Percentiles rank a stretch among this genome's conserved stretches.
Evolutionary conservation across 768 basidiomycete genomes (phyloP).

Genomic region (Suillus clintonianus): DNA sequence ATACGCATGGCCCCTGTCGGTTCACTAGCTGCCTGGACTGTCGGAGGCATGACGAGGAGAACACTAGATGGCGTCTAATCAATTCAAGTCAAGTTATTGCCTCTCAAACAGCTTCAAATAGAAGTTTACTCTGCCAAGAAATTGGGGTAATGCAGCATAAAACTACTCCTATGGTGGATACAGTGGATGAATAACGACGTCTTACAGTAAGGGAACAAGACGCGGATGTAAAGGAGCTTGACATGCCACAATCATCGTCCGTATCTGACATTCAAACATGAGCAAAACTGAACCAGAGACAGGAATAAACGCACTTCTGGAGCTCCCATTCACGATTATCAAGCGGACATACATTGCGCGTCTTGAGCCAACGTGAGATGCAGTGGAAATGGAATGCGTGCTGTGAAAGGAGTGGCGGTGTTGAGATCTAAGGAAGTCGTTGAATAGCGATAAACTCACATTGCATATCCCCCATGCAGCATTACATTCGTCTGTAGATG

Average conservation of each 20-base stretch:
- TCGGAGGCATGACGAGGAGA: neutral
- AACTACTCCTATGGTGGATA: neutral
- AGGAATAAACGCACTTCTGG: constrained; percentile 71
- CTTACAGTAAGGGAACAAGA: neutral
- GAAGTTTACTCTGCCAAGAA: neutral
- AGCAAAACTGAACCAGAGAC: neutral
- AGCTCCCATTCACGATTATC: constrained; percentile 98
- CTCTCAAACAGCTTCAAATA: neutral
- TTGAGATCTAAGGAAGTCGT: neutral
- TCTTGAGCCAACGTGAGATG: constrained; percentile 99
- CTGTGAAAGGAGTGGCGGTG: constrained; percentile 37
- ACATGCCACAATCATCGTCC: neutral
- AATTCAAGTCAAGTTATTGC: neutral
- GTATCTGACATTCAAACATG: neutral
- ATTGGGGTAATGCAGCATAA: neutral
- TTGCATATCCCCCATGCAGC: constrained; percentile 99
- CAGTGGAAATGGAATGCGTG: constrained; percentile 99
- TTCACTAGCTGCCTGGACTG: neutral
- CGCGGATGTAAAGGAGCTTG: neutral
- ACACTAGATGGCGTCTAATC: neutral
- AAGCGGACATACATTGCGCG: constrained; percentile 90
- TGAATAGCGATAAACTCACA: constrained; percentile 39
- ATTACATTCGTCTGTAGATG: constrained; percentile 95
- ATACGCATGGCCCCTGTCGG: neutral
- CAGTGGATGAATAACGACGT: neutral